Evolutionary conservation across 176 grass and related monocot genomes (phyloP), one percentile per base, ranked within the genome.

Genomic region (Oryza meyeriana): DNA sequence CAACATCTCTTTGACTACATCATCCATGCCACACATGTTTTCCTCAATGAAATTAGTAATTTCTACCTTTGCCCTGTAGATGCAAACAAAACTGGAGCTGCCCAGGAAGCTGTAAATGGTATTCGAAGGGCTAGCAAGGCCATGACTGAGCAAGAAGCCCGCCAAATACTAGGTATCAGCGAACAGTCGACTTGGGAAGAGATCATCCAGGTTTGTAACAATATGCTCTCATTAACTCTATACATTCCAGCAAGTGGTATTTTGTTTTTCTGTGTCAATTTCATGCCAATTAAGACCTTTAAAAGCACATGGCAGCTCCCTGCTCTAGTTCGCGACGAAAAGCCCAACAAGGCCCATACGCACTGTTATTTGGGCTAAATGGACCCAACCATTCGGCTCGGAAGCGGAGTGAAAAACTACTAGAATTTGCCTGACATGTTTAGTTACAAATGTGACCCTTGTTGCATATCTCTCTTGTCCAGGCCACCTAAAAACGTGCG

Each of bases 71-170:
- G 12, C 62, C 6, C 66, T 90, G 38, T 63, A 98, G 96, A 98
- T 78, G 96, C 93, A 11, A 93, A 93, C 62, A 91, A 82, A 88
- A 91, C 84, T 79, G 96, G 96, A 77, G 90, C 83, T 86, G 93
- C 92, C 44, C 87, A 98, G 45, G 93, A 98, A 91, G 71, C 87
- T 61, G 85, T 98, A 61, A 71, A 85, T 33, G 94, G 92, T 79
- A 93, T 98, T 77, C 87, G 76, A 75, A 91, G 87, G 79, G 85
- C 55, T 65, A 91, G 79, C 77, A 95, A 95, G 80, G 62, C 64
- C 30, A 94, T 95, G 87, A 91, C 89, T 0, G 96, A 98, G 73
- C 90, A 98, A 86, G 96, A 98, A 86, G 96, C 96, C 45, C 82
- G 93, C 29, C 85, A 88, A 66, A 86, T 98, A 82, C 81, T 98